A percentile compares a stretch with the other conserved stretches of the same genome.
Evolutionary conservation across 495 filamentous ascomycete species (phyloP).

Genomic region (Podospora fimiseda): DNA sequence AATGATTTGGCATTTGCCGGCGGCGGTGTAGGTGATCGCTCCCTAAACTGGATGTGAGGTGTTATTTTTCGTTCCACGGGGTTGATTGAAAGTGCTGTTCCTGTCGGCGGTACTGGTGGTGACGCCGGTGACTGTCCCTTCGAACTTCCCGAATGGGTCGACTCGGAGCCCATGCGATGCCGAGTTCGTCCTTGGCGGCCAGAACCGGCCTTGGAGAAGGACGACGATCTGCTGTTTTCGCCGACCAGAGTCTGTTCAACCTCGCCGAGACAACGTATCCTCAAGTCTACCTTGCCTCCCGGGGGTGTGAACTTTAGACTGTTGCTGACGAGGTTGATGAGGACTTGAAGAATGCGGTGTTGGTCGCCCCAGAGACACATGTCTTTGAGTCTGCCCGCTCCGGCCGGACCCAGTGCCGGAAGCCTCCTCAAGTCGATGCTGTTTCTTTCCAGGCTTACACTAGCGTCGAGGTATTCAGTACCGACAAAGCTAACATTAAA

Average conservation of each 20-base stretch:
- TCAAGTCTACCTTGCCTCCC: conserved; percentile 64
- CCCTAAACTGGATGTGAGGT: conserved; percentile 43
- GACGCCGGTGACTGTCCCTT: conserved; percentile 26
- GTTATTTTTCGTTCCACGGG: conserved; percentile 47
- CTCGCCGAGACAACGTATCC: conserved; percentile 65
- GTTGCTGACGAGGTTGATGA: conserved; percentile 92
- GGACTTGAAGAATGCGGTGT: conserved; percentile 78
- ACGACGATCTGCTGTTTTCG: conserved; percentile 44
- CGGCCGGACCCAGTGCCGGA: conserved; percentile 50
- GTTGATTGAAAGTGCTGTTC: conserved; percentile 53
- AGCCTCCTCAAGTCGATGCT: conserved; percentile 32
- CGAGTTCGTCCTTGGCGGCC: conserved; percentile 32
- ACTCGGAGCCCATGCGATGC: conserved; percentile 42
- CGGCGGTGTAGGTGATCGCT: conserved; percentile 56
- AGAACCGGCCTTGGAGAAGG: conserved; percentile 42
- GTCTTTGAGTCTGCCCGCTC: conserved; percentile 60
- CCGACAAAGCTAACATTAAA: conserved; percentile 65
- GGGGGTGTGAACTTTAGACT: conserved; percentile 86
- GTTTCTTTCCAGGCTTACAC: conserved; percentile 25
- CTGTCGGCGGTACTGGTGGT: conserved; percentile 21
- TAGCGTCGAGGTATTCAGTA: conserved; percentile 32
- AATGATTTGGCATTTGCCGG: conserved; percentile 52
- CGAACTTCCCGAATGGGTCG: conserved; percentile 42
- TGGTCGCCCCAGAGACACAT: conserved; percentile 83
- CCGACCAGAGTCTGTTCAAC: conserved; percentile 30